Conservation (phyloP, 2,329 filamentous ascomycete genomes). For the Parafenestella ontariensis region DNA sequence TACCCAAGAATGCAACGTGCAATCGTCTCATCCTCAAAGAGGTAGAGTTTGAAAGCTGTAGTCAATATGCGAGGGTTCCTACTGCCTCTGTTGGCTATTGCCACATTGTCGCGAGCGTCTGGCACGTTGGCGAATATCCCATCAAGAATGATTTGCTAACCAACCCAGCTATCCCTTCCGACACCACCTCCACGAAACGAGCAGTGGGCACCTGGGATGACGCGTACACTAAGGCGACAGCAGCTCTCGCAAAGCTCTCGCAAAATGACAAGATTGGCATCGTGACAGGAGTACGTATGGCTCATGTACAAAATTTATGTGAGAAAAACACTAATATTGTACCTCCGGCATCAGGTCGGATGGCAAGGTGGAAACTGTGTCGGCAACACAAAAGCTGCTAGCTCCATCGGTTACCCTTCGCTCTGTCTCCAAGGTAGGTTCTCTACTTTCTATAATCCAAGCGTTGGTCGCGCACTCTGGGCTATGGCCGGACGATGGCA, state of each 20-base stretch:
- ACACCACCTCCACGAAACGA: constrained; percentile 25
- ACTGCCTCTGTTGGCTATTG: constrained; percentile 31
- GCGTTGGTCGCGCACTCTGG: background rate
- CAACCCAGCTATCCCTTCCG: constrained; percentile 28
- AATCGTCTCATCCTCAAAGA: constrained; percentile 5
- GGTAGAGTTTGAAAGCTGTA: background rate
- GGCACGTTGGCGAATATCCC: constrained; percentile 14
- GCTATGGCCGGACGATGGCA: background rate
- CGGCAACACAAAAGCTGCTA: constrained; percentile 44
- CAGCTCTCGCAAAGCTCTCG: constrained; percentile 50
- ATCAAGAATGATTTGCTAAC: constrained; percentile 7
- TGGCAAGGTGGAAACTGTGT: constrained; percentile 46
- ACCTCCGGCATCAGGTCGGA: background rate
- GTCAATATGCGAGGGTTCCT: constrained; percentile 36
- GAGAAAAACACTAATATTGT: background rate
- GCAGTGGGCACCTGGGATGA: constrained; percentile 45
- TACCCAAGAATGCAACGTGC: constrained; percentile 4
- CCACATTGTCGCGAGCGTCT: constrained; percentile 27
- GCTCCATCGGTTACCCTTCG: constrained; percentile 46
- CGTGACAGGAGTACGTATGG: constrained; percentile 36
- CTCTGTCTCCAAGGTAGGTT: constrained; percentile 50
- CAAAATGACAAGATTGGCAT: constrained; percentile 51
- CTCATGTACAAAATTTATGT: background rate
- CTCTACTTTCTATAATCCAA: constrained; percentile 1
- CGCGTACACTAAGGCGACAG: constrained; percentile 50